Evolutionary conservation across 495 filamentous ascomycete species (phyloP), one percentile per base, ranked within the genome.

Genomic region (Talaromyces trachyspermus): DNA sequence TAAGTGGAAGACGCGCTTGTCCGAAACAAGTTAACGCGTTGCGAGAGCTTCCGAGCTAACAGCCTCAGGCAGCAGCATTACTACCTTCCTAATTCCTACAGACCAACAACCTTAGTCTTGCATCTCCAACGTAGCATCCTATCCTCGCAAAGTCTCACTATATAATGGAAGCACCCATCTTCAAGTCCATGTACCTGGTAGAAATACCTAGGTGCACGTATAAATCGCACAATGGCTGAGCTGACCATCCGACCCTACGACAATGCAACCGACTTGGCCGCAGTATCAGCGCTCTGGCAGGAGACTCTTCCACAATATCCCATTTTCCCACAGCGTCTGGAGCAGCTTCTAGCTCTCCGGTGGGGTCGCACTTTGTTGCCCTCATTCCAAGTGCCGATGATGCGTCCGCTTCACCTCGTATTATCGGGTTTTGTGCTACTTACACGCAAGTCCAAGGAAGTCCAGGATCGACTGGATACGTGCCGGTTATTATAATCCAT

Each of bases 241-340:
- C 6, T 41, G 3, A 15, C 22, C 3, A 41, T 41, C 20, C 20
- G 38, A 41, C 11, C 38, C 4, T 41, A 41, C 11, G 19, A 41
- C 10, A 14, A 41, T n/a, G 19, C 8, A 17, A 11, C 14, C 38
- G 38, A 41, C 38, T 12, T 20, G 8, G 22, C 19, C 14, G 14
- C 18, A 4, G 38, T 41, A 25, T 41, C 38, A 25, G 22, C 22
- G 24, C 38, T 41, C 3, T 41, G 38, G 38, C 38, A 41, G 14
- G 20, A 41, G 38, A n/a, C 38, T 4, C 24, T 41, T 5, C 38
- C 38, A 3, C 38, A 41, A 23, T 41, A 41, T 6, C 38, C 38
- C 14, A 15, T 41, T 41, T 41, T 20, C 38, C 38, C 22, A 20
- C 38, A 41, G 14, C 38, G 24, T 41, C 38, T 41, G 22, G 19